phyloP scores from a whole-genome alignment of 1,284 basidiomycete species.

The Sanghuangporus sanghuang region DNA sequence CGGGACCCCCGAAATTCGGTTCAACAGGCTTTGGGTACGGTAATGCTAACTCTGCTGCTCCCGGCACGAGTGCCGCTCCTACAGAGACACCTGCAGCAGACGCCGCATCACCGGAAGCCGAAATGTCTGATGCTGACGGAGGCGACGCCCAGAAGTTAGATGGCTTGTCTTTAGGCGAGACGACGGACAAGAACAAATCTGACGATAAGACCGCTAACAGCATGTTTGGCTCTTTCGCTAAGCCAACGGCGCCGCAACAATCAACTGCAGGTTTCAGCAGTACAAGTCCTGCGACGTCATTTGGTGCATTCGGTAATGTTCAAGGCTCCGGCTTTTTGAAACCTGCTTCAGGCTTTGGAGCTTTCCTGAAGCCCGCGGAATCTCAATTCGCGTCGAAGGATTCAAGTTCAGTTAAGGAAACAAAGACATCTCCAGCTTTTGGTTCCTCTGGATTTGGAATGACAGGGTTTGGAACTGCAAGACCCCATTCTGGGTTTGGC shows the following conservation, averaged over 20 bases:
- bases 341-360: conserved; percentile 37
- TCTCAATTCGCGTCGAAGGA: conserved; percentile 1
- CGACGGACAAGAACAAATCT: neutral
- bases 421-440: conserved; percentile 26
- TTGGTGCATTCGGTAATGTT: conserved; percentile 16
- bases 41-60: neutral
- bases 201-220: conserved; percentile 12
- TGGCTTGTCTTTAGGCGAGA: conserved; percentile 12
- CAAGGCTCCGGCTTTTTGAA: conserved; percentile 26
- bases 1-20: conserved; percentile 31
- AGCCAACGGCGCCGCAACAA: conserved; percentile 6
- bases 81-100: conserved; percentile 8
- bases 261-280: conserved; percentile 23
- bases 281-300: conserved; percentile 1
- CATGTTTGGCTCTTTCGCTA: conserved; percentile 31
- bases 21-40: conserved; percentile 27
- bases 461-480: conserved; percentile 24
- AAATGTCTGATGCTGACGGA: conserved; percentile 14
- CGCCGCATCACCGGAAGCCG: conserved; percentile 22
- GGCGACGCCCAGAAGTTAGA: neutral
- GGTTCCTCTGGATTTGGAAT: conserved; percentile 20
- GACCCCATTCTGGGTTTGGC: conserved; percentile 33
- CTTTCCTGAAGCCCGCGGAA: conserved; percentile 24
- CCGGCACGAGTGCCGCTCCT: neutral
- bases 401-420: conserved; percentile 14